Percentiles rank a stretch among this genome's conserved stretches.
Evolutionary conservation across 2,329 filamentous ascomycete species (phyloP).

Genomic region (Colletotrichum kahawae): DNA sequence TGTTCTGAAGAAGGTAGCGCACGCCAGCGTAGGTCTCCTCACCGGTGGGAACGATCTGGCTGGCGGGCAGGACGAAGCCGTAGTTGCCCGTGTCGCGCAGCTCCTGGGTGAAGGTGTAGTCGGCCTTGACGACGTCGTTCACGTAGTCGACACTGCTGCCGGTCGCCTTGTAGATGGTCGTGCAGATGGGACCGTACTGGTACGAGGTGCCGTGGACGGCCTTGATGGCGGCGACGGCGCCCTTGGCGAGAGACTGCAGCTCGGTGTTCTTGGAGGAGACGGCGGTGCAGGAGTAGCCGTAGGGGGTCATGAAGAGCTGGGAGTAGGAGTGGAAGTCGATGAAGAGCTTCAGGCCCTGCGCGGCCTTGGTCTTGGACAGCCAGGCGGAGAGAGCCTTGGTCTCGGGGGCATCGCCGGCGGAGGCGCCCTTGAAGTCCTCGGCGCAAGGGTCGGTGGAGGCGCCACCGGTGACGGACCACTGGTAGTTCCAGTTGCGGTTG

Average conservation of each 20-base stretch:
- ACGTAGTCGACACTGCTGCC: constrained; percentile 52
- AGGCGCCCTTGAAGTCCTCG: constrained; percentile 43
- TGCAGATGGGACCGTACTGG: constrained; percentile 58
- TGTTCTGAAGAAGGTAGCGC: constrained; percentile 60
- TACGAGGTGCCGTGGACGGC: constrained; percentile 43
- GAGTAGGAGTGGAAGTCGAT: constrained; percentile 65
- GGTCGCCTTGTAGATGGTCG: constrained; percentile 64
- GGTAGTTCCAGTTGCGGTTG: constrained; percentile 58
- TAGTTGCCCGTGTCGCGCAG: constrained; percentile 39
- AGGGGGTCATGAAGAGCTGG: constrained; percentile 57
- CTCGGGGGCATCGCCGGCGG: constrained; percentile 48
- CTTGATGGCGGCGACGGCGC: constrained; percentile 55
- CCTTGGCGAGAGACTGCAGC: constrained; percentile 53
- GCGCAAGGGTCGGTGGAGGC: constrained; percentile 49
- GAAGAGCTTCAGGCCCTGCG: constrained; percentile 56
- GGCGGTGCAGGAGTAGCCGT: constrained; percentile 63
- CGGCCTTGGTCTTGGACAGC: constrained; percentile 26
- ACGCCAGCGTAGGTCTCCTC: constrained; percentile 54
- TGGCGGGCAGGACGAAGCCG: constrained; percentile 48
- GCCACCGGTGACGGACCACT: constrained; percentile 47
- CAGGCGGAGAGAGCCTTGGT: constrained; percentile 43
- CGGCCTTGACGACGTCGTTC: constrained; percentile 44
- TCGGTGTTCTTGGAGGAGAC: constrained; percentile 50
- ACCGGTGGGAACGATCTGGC: constrained; percentile 47
- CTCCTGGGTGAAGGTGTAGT: constrained; percentile 46